A percentile compares a stretch with the other conserved stretches of the same genome.
phyloP scores from a whole-genome alignment of 1,284 basidiomycete genomes.

The Ceratobasidium sp. region DNA sequence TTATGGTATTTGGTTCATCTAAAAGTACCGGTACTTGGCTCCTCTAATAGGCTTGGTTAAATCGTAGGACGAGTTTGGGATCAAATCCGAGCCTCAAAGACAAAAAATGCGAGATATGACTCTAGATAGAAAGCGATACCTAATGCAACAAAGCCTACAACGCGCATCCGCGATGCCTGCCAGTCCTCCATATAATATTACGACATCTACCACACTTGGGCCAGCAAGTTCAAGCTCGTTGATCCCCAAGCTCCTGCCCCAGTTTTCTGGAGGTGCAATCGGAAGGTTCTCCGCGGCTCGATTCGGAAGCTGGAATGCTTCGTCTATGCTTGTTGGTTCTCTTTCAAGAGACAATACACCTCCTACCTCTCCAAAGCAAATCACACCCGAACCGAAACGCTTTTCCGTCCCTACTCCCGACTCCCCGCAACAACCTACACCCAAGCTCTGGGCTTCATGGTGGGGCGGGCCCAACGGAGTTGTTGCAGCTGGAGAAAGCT shows the following conservation, averaged over 20 bases:
- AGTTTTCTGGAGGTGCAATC: constrained; percentile 74
- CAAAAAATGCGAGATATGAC: constrained; percentile 73
- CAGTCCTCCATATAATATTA: constrained; percentile 49
- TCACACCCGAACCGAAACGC: background rate
- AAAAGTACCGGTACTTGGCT: constrained; percentile 8
- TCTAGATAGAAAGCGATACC: constrained; percentile 71
- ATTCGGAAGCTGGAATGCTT: constrained; percentile 62
- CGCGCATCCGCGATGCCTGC: constrained; percentile 54
- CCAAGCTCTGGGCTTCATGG: constrained; percentile 47
- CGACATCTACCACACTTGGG: constrained; percentile 66
- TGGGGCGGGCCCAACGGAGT: constrained; percentile 43
- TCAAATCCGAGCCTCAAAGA: constrained; percentile 73
- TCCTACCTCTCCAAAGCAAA: background rate
- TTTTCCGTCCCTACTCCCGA: constrained; percentile 52
- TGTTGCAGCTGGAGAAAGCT: constrained; percentile 54
- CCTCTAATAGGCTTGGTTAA: background rate
- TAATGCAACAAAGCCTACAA: constrained; percentile 66
- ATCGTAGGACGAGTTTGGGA: constrained; percentile 71
- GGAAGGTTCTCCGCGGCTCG: constrained; percentile 77
- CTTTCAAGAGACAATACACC: constrained; percentile 3
- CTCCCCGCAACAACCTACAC: constrained; percentile 26
- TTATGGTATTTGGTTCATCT: constrained; percentile 65
- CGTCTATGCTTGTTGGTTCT: constrained; percentile 43
- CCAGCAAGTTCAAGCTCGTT: constrained; percentile 66
- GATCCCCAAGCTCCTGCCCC: constrained; percentile 70